Evolutionary conservation across 2,329 filamentous ascomycete species (phyloP), one percentile per base, ranked within the genome.

Genomic region (Purpureocillium lavendulum): DNA sequence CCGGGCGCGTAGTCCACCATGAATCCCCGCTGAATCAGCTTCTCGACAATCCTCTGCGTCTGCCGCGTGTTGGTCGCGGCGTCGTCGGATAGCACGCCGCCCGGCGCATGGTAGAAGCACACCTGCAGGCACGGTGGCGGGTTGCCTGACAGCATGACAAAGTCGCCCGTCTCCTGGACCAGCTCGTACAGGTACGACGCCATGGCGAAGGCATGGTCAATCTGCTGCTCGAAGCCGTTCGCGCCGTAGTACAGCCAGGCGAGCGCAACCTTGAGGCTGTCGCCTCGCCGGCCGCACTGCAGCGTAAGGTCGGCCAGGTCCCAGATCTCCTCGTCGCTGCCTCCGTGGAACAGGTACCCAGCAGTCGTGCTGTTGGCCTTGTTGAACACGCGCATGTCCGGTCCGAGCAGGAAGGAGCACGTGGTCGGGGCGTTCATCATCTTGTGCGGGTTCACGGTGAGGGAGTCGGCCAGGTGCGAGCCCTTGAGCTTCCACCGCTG

Each of bases 401-500:
- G 74, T 0, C 78, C 82, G 11, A 98, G 73, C 4, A 98, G 73
- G 66, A 94, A 96, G 0, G 84, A 89, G 65, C 89, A 97, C 0
- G 89, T 95, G 31, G 94, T 67, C 0, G 92, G 90, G 3, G 87
- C 85, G 42, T 87, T 87, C 56, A 97, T 75, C 92, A 97, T 97
- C 66, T 97, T 97, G 66, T 98, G 92, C 41, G 92, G 89, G 61
- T 94, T 97, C 40, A 95, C 76, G 2, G 88, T 87, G 30, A 97
- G 69, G 12, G 80, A 87, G 61, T 96, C 75, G 9, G 89, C 92
- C 31, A 82, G 71, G 33, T 88, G 72, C 2, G 75, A 69, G 12
- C 90, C 90, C 1, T 66, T 59, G 9, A 97, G 66, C 55, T 87
- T 85, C 45, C 58, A 54, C 34, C 66, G 67, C 33, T 84, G 81